Percentiles rank a stretch among this genome's conserved stretches.
Conservation (phyloP, 306 rosid genomes). For the Cicer yamashitae region DNA sequence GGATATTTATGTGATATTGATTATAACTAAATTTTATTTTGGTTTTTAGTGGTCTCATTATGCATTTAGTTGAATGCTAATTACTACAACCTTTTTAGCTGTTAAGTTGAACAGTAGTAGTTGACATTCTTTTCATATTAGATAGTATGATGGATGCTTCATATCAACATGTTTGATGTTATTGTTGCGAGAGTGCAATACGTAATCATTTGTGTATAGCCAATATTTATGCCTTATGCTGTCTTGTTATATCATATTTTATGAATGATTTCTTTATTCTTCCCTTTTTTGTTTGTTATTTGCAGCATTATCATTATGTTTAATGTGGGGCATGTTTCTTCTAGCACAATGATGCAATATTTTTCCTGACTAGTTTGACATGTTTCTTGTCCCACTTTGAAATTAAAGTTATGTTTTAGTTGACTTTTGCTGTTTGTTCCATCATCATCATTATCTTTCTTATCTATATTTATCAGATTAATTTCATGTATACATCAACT, state of each 20-base stretch:
- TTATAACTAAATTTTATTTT: too few relatives aligned
- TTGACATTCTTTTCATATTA: neutral
- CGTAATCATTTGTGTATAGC: neutral
- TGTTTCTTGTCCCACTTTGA: neutral
- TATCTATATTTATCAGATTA: neutral
- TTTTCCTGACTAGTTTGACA: neutral
- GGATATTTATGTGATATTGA: too few relatives aligned
- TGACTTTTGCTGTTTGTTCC: constrained; percentile 2
- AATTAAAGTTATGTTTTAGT: constrained; percentile 25
- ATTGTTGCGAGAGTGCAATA: neutral
- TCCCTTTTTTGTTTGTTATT: neutral
- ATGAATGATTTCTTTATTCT: neutral
- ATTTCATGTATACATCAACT: neutral
- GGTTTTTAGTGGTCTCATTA: neutral
- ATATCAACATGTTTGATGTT: constrained; percentile 9
- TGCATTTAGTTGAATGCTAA: neutral
- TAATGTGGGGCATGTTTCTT: neutral
- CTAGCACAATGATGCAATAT: neutral
- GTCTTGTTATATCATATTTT: neutral
- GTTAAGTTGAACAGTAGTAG: too few relatives aligned
- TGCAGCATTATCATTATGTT: neutral
- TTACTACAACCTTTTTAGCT: neutral
- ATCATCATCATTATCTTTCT: neutral
- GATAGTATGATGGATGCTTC: neutral
- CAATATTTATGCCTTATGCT: neutral